Evolutionary conservation across 805 yeast genomes (phyloP).

Genomic region (Teunomyces kruisii): DNA sequence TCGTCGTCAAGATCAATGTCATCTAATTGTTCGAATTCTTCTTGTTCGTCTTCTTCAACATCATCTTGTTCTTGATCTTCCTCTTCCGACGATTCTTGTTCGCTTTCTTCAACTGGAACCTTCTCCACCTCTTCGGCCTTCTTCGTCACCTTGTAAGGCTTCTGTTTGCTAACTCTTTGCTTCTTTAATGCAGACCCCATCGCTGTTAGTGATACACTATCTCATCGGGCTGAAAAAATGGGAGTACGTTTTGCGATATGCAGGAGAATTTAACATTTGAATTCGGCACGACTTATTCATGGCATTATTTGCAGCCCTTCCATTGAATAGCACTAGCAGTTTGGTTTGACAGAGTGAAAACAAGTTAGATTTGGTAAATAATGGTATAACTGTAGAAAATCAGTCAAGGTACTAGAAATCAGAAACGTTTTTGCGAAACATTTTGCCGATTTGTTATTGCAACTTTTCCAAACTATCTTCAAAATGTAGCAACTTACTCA

Average conservation of each 20-base stretch:
- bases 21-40: conserved; percentile 14
- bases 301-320: background rate
- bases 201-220: background rate
- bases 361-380: too few species aligned
- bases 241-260: background rate
- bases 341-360: too few species aligned
- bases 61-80: background rate
- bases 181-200: conserved; percentile 23
- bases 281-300: background rate
- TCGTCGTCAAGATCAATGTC: conserved; percentile 15
- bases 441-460: too few species aligned
- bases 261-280: background rate
- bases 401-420: too few species aligned
- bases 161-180: conserved; percentile 16
- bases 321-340: too few species aligned
- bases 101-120: conserved; percentile 3
- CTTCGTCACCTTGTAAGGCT: conserved; percentile 13
- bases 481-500: too few species aligned
- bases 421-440: too few species aligned
- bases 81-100: conserved; percentile 2
- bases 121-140: conserved; percentile 11
- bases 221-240: conserved; percentile 3
- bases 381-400: too few species aligned
- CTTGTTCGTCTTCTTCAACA: conserved; percentile 8
- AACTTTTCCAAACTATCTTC: too few species aligned